Percentiles rank a stretch among this genome's conserved stretches.
These are phyloP conservation scores for Crassisporium funariophilum DNA, from an alignment of 768 basidiomycete genomes.

Conservation along the genomic window DNA sequence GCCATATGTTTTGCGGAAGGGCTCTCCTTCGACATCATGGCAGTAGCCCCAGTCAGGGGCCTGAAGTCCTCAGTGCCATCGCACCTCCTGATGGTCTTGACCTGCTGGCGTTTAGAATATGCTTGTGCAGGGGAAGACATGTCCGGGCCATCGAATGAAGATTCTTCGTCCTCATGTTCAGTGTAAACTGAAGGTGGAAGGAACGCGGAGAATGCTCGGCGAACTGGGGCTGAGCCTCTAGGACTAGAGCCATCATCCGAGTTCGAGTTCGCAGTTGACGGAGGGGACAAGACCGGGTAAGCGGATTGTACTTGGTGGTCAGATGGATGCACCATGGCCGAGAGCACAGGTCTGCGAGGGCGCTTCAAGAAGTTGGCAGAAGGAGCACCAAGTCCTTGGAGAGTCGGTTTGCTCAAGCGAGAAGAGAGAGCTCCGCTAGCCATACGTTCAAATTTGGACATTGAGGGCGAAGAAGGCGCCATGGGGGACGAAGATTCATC, in stretches of 20 bases:
- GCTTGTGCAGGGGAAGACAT: conserved; percentile 83
- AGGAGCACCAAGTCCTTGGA: conserved; percentile 57
- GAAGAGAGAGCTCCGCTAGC: conserved; percentile 47
- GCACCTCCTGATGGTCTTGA: conserved; percentile 74
- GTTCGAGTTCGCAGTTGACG: conserved; percentile 17
- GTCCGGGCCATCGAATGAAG: conserved; percentile 68
- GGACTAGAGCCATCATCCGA: conserved; percentile 31
- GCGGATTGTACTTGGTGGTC: conserved; percentile 43
- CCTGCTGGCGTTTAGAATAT: conserved; percentile 75
- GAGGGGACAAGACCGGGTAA: conserved; percentile 39
- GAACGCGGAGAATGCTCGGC: conserved; percentile 79
- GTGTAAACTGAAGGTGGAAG: conserved; percentile 60
- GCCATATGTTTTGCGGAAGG: conserved; percentile 58
- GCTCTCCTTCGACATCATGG: conserved; percentile 54
- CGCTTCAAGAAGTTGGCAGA: conserved; percentile 57
- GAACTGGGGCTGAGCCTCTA: conserved; percentile 49
- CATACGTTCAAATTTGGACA: conserved; percentile 50
- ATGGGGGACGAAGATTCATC: conserved; percentile 52
- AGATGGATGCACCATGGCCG: conserved; percentile 57
- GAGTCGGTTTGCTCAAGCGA: conserved; percentile 52
- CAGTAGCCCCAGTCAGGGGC: conserved; percentile 69
- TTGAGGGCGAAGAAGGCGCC: conserved; percentile 52
- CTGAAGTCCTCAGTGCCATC: conserved; percentile 84
- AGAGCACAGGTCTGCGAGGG: conserved; percentile 65
- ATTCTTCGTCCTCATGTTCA: conserved; percentile 48